Evolutionary conservation across 768 basidiomycete species (phyloP).

Genomic region (Leccinum incarnatum): DNA sequence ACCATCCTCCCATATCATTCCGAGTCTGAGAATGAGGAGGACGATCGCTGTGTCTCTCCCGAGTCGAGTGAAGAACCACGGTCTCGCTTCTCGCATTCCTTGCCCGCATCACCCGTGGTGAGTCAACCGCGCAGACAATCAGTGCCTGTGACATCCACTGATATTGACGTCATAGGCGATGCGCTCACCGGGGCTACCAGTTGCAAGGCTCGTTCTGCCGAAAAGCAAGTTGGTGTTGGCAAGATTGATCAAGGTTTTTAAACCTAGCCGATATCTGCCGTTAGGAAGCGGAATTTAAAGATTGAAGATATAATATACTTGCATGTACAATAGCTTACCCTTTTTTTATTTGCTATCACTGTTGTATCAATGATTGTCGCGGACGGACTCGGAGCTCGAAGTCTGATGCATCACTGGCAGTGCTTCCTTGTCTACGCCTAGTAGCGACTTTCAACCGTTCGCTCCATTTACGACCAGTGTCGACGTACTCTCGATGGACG

Average conservation of each 20-base stretch:
- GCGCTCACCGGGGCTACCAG: background rate
- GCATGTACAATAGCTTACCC: background rate
- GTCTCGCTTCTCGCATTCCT: constrained; percentile 23
- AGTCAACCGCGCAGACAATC: background rate
- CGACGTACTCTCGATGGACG: constrained; percentile 52
- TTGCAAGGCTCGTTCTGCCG: background rate
- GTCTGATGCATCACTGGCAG: background rate
- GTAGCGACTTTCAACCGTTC: background rate
- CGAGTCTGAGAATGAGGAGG: background rate
- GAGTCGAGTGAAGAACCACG: constrained; percentile 18
- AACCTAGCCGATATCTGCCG: background rate
- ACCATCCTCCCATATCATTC: constrained; percentile 1
- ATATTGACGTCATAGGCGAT: constrained; percentile 2
- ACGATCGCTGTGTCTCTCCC: background rate
- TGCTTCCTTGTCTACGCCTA: background rate
- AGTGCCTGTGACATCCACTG: background rate
- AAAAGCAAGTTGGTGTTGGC: constrained; percentile 18
- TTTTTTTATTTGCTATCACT: background rate
- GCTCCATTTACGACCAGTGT: background rate
- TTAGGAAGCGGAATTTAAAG: background rate
- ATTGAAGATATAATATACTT: background rate
- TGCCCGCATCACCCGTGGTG: constrained; percentile 14
- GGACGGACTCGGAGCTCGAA: background rate
- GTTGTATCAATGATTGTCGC: background rate
- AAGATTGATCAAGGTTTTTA: constrained; percentile 11